These are phyloP conservation scores for Geosmithia putterillii DNA, from an alignment of 2,329 filamentous ascomycete genomes.

Conservation along the genomic window DNA sequence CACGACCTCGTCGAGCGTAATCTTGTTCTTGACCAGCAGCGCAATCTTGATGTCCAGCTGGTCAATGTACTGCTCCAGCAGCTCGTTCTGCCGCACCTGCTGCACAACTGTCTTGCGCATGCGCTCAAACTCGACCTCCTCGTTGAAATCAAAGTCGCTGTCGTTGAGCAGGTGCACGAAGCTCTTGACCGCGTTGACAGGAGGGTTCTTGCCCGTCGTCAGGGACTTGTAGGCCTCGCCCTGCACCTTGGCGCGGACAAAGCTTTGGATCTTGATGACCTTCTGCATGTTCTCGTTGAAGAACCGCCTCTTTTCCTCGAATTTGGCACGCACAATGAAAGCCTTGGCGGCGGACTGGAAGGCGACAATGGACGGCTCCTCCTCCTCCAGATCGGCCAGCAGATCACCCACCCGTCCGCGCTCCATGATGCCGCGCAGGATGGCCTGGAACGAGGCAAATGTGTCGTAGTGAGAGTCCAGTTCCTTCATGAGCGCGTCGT, in stretches of 20 bases:
- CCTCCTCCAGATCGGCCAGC: constrained; percentile 65
- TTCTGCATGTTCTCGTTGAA: constrained; percentile 98
- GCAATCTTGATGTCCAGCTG: constrained; percentile 99
- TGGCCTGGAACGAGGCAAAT: constrained; percentile 59
- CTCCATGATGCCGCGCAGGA: constrained; percentile 67
- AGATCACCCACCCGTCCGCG: constrained; percentile 62
- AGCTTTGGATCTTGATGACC: constrained; percentile 97
- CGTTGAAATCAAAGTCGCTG: constrained; percentile 97
- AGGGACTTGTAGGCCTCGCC: constrained; percentile 97
- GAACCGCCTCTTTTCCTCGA: constrained; percentile 75
- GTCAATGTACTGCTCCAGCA: constrained; percentile 95
- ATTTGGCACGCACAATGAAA: constrained; percentile 59
- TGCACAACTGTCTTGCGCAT: constrained; percentile 93
- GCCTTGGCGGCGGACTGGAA: constrained; percentile 66
- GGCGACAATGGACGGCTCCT: constrained; percentile 65
- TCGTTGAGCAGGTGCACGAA: constrained; percentile 97
- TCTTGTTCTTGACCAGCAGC: constrained; percentile 97
- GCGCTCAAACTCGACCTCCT: constrained; percentile 93
- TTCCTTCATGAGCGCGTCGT: constrained; percentile 52
- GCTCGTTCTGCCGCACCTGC: constrained; percentile 92
- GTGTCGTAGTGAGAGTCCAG: constrained; percentile 57
- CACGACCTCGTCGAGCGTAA: constrained; percentile 93
- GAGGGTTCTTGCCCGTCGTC: constrained; percentile 91
- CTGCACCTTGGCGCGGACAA: constrained; percentile 87
- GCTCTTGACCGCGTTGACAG: constrained; percentile 92